Conservation (phyloP, 1,284 basidiomycete species). For the Puccinia coronata region DNA sequence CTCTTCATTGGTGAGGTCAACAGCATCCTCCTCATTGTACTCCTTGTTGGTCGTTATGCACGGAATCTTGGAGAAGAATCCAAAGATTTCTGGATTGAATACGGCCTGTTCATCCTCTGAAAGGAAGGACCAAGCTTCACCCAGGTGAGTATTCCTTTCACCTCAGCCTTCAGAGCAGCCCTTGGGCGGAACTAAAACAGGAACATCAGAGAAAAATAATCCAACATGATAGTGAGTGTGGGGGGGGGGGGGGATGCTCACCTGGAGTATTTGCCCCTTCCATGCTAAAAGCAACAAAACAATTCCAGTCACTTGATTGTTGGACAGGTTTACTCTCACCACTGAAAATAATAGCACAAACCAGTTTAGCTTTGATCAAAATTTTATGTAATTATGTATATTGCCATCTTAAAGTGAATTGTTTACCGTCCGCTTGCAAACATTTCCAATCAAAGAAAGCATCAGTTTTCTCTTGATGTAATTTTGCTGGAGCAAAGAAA, state of each 20-base stretch:
- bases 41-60: background rate
- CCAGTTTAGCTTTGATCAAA: background rate
- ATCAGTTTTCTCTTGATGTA: conserved; percentile 4
- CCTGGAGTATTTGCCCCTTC: conserved; percentile 14
- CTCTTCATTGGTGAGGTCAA: background rate
- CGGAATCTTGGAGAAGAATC: background rate
- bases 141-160: background rate
- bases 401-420: too few species aligned
- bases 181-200: background rate
- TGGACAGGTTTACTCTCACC: background rate
- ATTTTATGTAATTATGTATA: background rate
- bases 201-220: too few species aligned
- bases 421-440: too few species aligned
- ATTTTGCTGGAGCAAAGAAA: background rate
- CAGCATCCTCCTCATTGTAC: background rate
- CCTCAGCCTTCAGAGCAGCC: background rate
- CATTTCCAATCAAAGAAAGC: too few species aligned
- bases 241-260: background rate
- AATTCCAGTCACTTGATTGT: background rate
- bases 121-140: background rate
- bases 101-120: background rate
- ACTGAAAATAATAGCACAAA: background rate
- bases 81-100: too few species aligned
- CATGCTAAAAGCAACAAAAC: background rate
- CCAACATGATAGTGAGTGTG: too few species aligned